A percentile compares a stretch with the other conserved stretches of the same genome.
Evolutionary conservation across 352 stramenopile species (phyloP).

Genomic region (Phytophthora chlamydospora): DNA sequence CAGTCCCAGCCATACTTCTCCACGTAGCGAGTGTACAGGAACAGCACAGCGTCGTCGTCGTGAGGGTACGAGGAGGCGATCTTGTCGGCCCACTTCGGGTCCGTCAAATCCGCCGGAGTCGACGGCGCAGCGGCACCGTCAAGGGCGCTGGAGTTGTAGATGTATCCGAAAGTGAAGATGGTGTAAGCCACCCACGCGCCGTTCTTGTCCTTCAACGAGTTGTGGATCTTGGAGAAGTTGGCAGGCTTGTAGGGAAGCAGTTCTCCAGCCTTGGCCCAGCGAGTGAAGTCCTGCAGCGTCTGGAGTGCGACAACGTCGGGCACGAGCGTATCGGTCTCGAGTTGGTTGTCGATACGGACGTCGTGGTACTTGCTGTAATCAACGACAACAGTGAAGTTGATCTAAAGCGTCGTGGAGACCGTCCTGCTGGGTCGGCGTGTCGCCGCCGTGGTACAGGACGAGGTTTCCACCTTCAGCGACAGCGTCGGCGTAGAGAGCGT

Average conservation of each 20-base stretch:
- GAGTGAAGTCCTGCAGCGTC: constrained; percentile 56
- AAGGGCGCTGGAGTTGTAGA: constrained; percentile 41
- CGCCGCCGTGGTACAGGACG: constrained; percentile 43
- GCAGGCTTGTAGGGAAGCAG: constrained; percentile 53
- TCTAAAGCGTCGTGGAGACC: constrained; percentile 28
- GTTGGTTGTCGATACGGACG: constrained; percentile 65
- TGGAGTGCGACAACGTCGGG: constrained; percentile 50
- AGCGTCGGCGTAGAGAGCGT: constrained; percentile 50
- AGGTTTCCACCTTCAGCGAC: constrained; percentile 53
- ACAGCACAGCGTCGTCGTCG: constrained; percentile 59
- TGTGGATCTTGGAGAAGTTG: constrained; percentile 56
- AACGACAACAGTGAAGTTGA: constrained; percentile 60
- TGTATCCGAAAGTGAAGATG: constrained; percentile 44
- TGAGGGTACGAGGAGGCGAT: constrained; percentile 59
- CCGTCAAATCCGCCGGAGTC: constrained; percentile 36
- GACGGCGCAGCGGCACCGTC: constrained; percentile 14
- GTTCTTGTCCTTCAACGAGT: constrained; percentile 39
- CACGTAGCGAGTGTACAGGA: constrained; percentile 53
- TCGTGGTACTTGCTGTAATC: constrained; percentile 65
- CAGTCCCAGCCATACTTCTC: constrained; percentile 67
- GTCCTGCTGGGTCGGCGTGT: constrained; percentile 37
- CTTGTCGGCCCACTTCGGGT: constrained; percentile 35
- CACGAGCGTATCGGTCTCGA: constrained; percentile 49
- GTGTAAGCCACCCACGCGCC: constrained; percentile 48
- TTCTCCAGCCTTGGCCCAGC: constrained; percentile 40